Conservation (phyloP, 1,284 basidiomycete species). For the Exobasidium rhododendri region DNA sequence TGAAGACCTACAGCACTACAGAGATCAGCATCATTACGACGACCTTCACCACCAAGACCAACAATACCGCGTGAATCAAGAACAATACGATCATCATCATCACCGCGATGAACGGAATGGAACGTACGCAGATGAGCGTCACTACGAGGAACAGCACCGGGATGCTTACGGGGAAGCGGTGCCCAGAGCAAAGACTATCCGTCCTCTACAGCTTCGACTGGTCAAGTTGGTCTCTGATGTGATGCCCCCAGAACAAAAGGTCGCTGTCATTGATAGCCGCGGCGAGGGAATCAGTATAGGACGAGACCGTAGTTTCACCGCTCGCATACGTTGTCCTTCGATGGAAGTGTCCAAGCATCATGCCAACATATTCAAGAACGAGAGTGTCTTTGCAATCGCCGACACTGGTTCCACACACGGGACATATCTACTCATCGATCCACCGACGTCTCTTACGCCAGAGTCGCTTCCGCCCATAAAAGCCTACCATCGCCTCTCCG, state of each 20-base stretch:
- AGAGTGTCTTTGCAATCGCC: slow-evolving; percentile 15
- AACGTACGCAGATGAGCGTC: no score
- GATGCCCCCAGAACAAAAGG: slow-evolving; percentile 17
- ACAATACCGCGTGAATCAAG: no score
- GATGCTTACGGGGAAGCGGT: not conserved
- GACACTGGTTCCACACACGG: slow-evolving; percentile 32
- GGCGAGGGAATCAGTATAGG: slow-evolving; percentile 18
- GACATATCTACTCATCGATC: not conserved
- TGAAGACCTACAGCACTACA: no score
- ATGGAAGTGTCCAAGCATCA: slow-evolving; percentile 37
- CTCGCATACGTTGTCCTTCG: slow-evolving; percentile 25
- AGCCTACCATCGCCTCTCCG: slow-evolving; percentile 16
- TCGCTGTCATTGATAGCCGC: slow-evolving; percentile 24
- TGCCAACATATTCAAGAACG: slow-evolving; percentile 22
- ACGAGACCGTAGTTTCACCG: slow-evolving; percentile 25
- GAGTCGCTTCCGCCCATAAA: not conserved
- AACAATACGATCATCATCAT: no score
- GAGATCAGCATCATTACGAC: no score
- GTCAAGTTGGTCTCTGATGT: slow-evolving; percentile 25
- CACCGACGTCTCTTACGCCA: not conserved
- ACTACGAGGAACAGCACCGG: not conserved
- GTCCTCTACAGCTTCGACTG: slow-evolving; percentile 19
- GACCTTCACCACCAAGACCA: no score
- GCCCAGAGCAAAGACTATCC: not conserved
- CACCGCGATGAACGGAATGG: no score